Evolutionary conservation across 2,329 filamentous ascomycete species (phyloP).

Genomic region (Calonectria crousiana): DNA sequence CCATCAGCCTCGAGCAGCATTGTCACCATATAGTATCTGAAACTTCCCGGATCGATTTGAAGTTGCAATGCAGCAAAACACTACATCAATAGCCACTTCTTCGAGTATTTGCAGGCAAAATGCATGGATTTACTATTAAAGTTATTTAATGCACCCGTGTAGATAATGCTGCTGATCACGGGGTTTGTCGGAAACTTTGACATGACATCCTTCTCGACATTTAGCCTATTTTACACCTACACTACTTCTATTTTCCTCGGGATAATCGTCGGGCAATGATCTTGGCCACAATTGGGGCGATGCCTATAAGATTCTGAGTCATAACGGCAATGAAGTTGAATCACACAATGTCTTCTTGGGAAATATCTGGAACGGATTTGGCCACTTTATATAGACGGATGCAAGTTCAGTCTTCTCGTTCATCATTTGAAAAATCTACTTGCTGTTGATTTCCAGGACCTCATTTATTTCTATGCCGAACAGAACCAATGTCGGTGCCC

Average conservation of each 20-base stretch:
- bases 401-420: too few species aligned
- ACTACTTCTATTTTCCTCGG: background rate
- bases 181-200: background rate
- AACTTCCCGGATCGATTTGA: too few species aligned
- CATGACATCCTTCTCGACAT: background rate
- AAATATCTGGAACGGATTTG: too few species aligned
- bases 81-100: background rate
- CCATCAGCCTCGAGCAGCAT: too few species aligned
- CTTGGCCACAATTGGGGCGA: background rate
- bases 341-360: background rate
- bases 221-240: background rate
- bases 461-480: too few species aligned
- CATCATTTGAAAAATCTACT: too few species aligned
- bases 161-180: background rate
- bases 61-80: too few species aligned
- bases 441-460: too few species aligned
- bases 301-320: background rate
- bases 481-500: too few species aligned
- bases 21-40: too few species aligned
- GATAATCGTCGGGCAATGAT: background rate
- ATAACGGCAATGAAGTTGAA: too few species aligned
- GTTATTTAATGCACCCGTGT: background rate
- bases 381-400: too few species aligned
- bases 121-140: background rate
- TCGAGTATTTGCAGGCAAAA: background rate